Conservation (phyloP, 768 basidiomycete species). For the Lactarius quietus region DNA sequence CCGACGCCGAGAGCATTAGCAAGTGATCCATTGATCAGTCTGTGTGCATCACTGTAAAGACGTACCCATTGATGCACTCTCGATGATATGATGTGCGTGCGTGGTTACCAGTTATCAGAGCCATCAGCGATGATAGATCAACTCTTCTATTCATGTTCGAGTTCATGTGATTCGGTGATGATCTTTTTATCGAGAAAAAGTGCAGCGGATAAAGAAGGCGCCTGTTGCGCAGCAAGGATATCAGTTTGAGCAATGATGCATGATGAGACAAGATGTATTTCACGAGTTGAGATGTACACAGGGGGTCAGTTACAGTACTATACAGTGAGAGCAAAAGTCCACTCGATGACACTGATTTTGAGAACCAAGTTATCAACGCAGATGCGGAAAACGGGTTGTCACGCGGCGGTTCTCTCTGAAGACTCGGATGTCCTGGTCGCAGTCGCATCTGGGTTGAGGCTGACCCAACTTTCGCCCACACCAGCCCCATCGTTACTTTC, state of each 20-base stretch:
- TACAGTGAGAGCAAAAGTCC: slow-evolving; percentile 6
- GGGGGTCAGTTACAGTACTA: slow-evolving; percentile 8
- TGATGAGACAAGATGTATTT: not conserved
- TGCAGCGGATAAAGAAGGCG: too few relatives aligned
- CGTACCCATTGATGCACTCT: slow-evolving; percentile 13
- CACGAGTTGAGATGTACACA: slow-evolving; percentile 8
- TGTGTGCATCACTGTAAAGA: not conserved
- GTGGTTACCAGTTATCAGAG: not conserved
- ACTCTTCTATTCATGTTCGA: not conserved
- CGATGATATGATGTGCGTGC: not conserved
- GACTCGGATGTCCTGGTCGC: slow-evolving; percentile 1
- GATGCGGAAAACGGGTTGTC: not conserved
- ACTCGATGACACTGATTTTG: not conserved
- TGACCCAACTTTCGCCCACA: slow-evolving; percentile 69
- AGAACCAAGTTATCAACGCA: not conserved
- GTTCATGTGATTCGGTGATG: too few relatives aligned
- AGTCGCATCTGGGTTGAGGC: slow-evolving; percentile 36
- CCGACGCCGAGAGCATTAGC: not conserved
- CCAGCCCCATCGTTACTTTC: slow-evolving; percentile 58
- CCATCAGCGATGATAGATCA: not conserved
- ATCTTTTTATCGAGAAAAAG: too few relatives aligned
- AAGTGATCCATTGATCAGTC: not conserved
- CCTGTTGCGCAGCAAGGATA: too few relatives aligned
- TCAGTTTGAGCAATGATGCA: too few relatives aligned
- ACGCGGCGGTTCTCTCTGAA: slow-evolving; percentile 8